Conservation (phyloP, 768 basidiomycete species). For the Tricholoma furcatifolium region DNA sequence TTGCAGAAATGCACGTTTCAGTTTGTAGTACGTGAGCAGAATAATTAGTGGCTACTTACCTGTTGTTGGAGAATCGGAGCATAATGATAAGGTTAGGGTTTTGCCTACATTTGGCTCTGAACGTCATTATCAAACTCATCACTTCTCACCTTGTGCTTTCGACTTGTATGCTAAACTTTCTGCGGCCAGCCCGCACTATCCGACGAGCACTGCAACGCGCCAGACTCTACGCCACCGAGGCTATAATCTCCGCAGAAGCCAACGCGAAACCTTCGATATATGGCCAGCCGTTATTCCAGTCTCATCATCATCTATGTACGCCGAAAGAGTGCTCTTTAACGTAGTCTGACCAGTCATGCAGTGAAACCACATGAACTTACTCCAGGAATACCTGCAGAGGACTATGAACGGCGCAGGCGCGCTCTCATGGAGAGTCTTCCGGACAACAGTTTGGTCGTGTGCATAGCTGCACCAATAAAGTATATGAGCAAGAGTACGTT, state of each 20-base stretch:
- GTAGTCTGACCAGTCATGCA: slow-evolving; percentile 20
- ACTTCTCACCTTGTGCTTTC: neutral
- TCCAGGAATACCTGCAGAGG: slow-evolving; percentile 72
- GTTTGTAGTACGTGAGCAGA: too few species aligned
- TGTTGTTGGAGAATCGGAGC: too few species aligned
- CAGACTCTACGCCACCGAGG: slow-evolving; percentile 22
- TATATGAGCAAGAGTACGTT: slow-evolving; percentile 81
- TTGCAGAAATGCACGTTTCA: too few species aligned
- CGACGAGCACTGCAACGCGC: slow-evolving; percentile 13
- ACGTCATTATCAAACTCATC: neutral
- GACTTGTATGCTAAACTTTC: slow-evolving; percentile 16
- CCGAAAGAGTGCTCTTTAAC: slow-evolving; percentile 7
- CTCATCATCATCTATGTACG: slow-evolving; percentile 81
- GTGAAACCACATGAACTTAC: slow-evolving; percentile 71
- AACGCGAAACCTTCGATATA: slow-evolving; percentile 73
- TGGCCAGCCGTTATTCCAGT: slow-evolving; percentile 75
- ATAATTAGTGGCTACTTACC: too few species aligned
- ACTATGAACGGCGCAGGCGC: slow-evolving; percentile 73
- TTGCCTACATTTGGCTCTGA: too few species aligned
- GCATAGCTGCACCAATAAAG: slow-evolving; percentile 76
- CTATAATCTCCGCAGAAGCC: slow-evolving; percentile 7
- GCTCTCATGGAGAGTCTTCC: slow-evolving; percentile 75
- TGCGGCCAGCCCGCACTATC: slow-evolving; percentile 10
- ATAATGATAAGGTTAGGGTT: too few species aligned
- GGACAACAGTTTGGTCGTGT: slow-evolving; percentile 70